phyloP scores from a whole-genome alignment of 2,329 filamentous ascomycete species.

The Pyrenochaeta sp. region DNA sequence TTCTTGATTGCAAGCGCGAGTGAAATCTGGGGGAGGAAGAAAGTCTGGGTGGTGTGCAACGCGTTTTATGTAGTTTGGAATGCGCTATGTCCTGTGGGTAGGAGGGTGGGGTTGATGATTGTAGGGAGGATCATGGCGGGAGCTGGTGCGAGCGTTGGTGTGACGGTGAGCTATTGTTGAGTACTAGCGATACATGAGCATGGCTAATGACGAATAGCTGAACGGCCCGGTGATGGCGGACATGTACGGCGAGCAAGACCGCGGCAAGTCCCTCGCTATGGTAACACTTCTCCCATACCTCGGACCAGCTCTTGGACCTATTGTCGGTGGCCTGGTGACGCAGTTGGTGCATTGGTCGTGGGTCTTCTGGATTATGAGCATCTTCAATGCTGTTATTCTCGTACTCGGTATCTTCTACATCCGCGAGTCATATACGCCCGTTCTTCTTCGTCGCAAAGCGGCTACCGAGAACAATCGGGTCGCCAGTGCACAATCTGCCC shows the following conservation, averaged over 20 bases:
- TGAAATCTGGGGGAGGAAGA: conserved; percentile 19
- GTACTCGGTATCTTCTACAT: conserved; percentile 45
- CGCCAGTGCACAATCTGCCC: conserved; percentile 58
- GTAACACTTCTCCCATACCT: conserved; percentile 17
- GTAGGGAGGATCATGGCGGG: conserved; percentile 19
- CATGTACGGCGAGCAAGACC: conserved; percentile 17
- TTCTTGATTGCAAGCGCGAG: conserved; percentile 15
- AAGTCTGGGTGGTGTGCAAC: conserved; percentile 12
- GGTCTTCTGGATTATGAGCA: conserved; percentile 35
- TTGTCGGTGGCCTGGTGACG: conserved; percentile 32
- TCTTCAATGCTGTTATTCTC: conserved; percentile 22
- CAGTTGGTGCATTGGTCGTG: conserved; percentile 31
- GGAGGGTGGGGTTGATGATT: conserved; percentile 15
- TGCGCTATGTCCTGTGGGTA: conserved; percentile 13
- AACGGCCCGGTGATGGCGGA: conserved; percentile 24
- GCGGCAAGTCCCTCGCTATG: conserved; percentile 24
- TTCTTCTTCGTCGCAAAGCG: conserved; percentile 55
- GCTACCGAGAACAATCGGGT: conserved; percentile 52
- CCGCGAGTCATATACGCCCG: conserved; percentile 56
- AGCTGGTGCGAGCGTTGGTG: conserved; percentile 20
- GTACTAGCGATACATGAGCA: background rate
- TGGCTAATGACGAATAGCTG: conserved; percentile 6
- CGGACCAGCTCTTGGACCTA: conserved; percentile 35
- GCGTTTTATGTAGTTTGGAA: conserved; percentile 23
- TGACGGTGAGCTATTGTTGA: conserved; percentile 7